Evolutionary conservation across 306 rosid genomes (phyloP).

Genomic region (Sicyos edulis): DNA sequence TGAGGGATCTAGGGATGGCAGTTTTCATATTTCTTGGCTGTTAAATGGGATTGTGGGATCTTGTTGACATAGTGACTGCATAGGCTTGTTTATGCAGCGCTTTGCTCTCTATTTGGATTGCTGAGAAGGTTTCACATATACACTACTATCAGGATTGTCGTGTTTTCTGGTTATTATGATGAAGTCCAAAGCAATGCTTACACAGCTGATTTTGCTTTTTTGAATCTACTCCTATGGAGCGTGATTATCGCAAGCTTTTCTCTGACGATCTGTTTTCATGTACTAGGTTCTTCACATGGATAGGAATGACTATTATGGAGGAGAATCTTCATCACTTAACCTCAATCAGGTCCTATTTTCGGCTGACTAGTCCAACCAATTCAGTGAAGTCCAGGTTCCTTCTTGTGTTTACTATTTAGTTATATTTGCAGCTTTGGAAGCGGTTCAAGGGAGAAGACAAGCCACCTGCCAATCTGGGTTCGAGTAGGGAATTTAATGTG

Average conservation of each 20-base stretch:
- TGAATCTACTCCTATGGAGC: neutral
- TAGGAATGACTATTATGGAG: slow-evolving; percentile 90
- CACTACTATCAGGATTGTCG: neutral
- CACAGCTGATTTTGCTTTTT: neutral
- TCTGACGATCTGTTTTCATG: slow-evolving; percentile 13
- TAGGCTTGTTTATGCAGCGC: neutral
- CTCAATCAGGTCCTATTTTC: slow-evolving; percentile 59
- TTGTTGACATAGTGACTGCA: neutral
- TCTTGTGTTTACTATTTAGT: neutral
- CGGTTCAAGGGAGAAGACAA: slow-evolving; percentile 74
- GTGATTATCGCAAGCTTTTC: neutral
- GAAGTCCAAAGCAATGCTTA: neutral
- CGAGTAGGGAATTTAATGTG: slow-evolving; percentile 90
- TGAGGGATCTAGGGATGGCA: neutral
- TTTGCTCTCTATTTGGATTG: neutral
- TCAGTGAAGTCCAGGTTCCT: neutral
- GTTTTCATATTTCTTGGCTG: slow-evolving; percentile 9
- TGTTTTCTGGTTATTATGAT: neutral
- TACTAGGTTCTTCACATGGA: slow-evolving; percentile 92
- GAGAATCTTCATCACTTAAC: slow-evolving; percentile 88
- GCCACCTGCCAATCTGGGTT: slow-evolving; percentile 81
- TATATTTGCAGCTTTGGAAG: slow-evolving; percentile 77
- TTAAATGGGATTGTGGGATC: neutral
- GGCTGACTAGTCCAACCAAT: neutral
- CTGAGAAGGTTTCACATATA: neutral